These are phyloP conservation scores for Alternaria sp. DNA, from an alignment of 2,329 filamentous ascomycete genomes.

Conservation along the genomic window DNA sequence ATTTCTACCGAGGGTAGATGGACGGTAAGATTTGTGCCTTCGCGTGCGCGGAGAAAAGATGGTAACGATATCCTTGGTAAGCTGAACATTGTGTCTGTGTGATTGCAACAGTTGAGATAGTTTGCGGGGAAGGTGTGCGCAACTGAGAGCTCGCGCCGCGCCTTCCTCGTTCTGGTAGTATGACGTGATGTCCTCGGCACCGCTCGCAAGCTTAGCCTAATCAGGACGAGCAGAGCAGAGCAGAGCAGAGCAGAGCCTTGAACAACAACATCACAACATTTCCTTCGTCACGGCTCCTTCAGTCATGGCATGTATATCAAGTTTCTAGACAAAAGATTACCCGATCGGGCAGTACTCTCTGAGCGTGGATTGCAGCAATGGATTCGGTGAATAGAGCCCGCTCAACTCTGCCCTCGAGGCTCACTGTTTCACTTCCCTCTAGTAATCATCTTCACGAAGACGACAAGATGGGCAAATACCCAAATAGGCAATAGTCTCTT, in stretches of 20 bases:
- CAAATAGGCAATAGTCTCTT: not conserved
- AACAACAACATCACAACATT: not conserved
- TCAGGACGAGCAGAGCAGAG: constrained; percentile 5
- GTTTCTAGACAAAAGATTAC: not conserved
- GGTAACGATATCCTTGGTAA: constrained; percentile 34
- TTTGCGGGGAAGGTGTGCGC: constrained; percentile 33
- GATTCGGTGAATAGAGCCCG: not conserved
- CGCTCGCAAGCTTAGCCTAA: constrained; percentile 8
- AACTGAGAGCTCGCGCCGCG: constrained; percentile 22
- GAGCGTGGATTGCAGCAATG: not conserved
- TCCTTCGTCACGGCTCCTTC: not conserved
- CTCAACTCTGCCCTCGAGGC: not conserved
- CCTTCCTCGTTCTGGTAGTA: constrained; percentile 35
- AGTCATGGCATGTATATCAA: not conserved
- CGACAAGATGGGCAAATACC: not conserved
- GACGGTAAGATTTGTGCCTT: constrained; percentile 44
- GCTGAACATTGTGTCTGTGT: constrained; percentile 34
- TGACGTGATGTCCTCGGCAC: constrained; percentile 30
- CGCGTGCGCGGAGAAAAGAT: constrained; percentile 29
- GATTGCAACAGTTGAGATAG: constrained; percentile 16
- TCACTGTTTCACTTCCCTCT: not conserved
- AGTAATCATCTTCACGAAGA: not conserved
- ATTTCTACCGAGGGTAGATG: constrained; percentile 73
- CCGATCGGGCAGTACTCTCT: not conserved
- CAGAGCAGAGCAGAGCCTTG: not conserved